Evolutionary conservation across 1,139 yeast genomes (phyloP).

Genomic region (Yarrowia galli): DNA sequence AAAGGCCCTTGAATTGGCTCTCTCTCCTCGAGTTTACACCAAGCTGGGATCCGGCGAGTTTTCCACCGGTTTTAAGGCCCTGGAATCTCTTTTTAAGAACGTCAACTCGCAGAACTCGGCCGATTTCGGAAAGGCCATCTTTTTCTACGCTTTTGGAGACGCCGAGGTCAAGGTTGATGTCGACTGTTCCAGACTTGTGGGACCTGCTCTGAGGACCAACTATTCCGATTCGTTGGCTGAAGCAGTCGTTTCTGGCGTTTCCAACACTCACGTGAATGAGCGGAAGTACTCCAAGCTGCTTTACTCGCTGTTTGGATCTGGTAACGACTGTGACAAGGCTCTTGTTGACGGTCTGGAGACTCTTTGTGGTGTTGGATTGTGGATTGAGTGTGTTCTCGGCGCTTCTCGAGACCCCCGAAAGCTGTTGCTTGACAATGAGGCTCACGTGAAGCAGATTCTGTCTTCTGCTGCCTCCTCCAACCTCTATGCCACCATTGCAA

Average conservation of each 20-base stretch:
- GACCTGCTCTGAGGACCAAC: slow-evolving; percentile 44
- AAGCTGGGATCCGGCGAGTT: slow-evolving; percentile 20
- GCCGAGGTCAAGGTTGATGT: slow-evolving; percentile 37
- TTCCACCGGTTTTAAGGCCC: slow-evolving; percentile 13
- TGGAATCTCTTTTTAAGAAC: background rate
- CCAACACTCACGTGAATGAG: slow-evolving; percentile 41
- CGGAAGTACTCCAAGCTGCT: slow-evolving; percentile 31
- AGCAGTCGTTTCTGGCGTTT: slow-evolving; percentile 56
- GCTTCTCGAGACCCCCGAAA: slow-evolving; percentile 70
- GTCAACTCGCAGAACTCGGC: slow-evolving; percentile 39
- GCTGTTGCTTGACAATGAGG: slow-evolving; percentile 53
- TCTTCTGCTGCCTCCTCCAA: slow-evolving; percentile 52
- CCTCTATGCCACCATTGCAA: slow-evolving; percentile 62
- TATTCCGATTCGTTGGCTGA: slow-evolving; percentile 56
- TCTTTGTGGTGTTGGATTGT: slow-evolving; percentile 55
- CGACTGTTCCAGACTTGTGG: slow-evolving; percentile 40
- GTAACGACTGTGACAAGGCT: slow-evolving; percentile 41
- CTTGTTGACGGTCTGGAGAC: slow-evolving; percentile 42
- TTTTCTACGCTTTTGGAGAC: slow-evolving; percentile 40
- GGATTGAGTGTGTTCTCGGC: slow-evolving; percentile 80
- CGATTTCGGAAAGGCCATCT: slow-evolving; percentile 40
- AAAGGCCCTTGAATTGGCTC: slow-evolving; percentile 41
- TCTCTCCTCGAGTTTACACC: slow-evolving; percentile 34
- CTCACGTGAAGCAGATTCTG: slow-evolving; percentile 53
- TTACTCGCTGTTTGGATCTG: slow-evolving; percentile 13